Evolutionary conservation across 2,329 filamentous ascomycete species (phyloP).

Genomic region (Colletotrichum noveboracense): DNA sequence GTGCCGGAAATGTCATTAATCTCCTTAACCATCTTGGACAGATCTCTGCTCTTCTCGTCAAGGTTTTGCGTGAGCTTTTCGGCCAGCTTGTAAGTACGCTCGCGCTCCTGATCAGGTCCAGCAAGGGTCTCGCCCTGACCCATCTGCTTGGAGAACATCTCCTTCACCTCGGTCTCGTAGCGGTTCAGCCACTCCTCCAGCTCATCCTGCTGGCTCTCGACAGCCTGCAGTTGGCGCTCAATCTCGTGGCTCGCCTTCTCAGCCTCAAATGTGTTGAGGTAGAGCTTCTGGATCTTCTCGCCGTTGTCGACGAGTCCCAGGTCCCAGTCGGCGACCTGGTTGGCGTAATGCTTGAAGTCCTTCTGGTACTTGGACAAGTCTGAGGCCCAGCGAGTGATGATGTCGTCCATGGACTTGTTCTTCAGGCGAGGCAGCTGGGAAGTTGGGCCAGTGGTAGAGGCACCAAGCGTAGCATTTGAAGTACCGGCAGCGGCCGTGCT

Average conservation of each 20-base stretch:
- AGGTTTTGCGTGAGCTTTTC: constrained; percentile 91
- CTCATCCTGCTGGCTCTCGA: constrained; percentile 93
- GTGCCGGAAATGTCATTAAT: constrained; percentile 93
- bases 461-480: constrained; percentile 55
- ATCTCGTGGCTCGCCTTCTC: constrained; percentile 93
- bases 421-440: constrained; percentile 90
- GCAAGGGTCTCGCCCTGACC: constrained; percentile 78
- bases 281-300: constrained; percentile 93
- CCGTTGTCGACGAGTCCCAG: constrained; percentile 90
- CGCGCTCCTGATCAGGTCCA: constrained; percentile 93
- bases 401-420: constrained; percentile 99
- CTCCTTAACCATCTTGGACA: constrained; percentile 96
- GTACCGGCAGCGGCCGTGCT: constrained; percentile 24
- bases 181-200: constrained; percentile 85
- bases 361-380: constrained; percentile 97
- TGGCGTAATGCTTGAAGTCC: constrained; percentile 90
- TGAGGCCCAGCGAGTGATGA: constrained; percentile 95
- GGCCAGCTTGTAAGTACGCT: constrained; percentile 93
- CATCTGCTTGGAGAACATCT: constrained; percentile 81
- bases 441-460: constrained; percentile 80
- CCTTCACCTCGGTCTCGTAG: constrained; percentile 91
- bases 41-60: constrained; percentile 91
- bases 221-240: constrained; percentile 85
- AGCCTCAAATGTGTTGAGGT: constrained; percentile 89
- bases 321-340: constrained; percentile 89